phyloP scores from a whole-genome alignment of 192 early-diverging fungal genomes.

The Funneliformis geosporum region DNA sequence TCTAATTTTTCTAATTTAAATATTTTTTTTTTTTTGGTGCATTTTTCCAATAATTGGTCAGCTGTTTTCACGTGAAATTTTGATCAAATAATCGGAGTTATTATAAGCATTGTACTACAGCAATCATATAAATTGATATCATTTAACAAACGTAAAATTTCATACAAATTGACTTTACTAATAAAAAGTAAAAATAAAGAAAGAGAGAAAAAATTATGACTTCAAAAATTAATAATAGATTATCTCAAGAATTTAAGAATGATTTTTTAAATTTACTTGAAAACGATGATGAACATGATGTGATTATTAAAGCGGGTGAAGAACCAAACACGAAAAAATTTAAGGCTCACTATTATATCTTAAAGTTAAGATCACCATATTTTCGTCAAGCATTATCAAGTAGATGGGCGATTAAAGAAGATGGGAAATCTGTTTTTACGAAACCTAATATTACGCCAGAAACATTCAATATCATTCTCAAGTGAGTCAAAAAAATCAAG shows the following conservation, averaged over 20 bases:
- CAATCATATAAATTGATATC: too few species aligned
- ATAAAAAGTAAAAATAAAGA: too few species aligned
- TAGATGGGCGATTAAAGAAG: background rate
- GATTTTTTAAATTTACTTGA: background rate
- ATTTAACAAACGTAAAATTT: too few species aligned
- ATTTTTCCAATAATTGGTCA: too few species aligned
- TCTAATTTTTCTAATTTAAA: too few species aligned
- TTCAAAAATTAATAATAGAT: background rate
- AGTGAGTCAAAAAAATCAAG: background rate
- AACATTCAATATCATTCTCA: conserved; percentile 14
- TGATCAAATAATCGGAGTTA: too few species aligned
- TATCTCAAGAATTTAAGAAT: background rate
- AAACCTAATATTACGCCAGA: conserved; percentile 19
- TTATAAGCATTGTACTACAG: too few species aligned
- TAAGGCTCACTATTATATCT: conserved; percentile 24
- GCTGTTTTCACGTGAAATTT: too few species aligned
- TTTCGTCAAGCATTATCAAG: conserved; percentile 17
- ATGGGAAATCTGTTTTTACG: background rate
- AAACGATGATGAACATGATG: background rate
- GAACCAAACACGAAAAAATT: background rate
- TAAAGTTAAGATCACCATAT: conserved; percentile 19
- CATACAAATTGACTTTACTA: too few species aligned
- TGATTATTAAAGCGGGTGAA: background rate
- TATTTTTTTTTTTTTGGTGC: too few species aligned
- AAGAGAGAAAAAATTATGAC: background rate